phyloP scores from a whole-genome alignment of 768 basidiomycete species.

The Russula griseocarnosa region DNA sequence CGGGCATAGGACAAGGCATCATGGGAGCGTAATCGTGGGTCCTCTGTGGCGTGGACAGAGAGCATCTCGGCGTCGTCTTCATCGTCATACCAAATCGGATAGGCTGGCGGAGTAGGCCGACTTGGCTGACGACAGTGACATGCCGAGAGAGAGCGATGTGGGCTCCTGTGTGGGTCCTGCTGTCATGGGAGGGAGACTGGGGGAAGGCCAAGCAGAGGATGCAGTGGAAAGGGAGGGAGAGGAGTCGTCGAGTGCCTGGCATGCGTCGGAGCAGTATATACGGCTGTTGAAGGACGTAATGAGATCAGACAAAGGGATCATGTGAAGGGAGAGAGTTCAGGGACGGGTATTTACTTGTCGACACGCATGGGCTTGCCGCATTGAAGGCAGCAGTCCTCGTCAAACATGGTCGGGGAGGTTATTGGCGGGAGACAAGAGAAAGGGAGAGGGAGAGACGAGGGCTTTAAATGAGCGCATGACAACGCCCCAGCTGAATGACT shows the following conservation, averaged over 20 bases:
- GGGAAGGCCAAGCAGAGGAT: slow-evolving; percentile 29
- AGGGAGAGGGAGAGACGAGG: neutral
- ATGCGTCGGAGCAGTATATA: slow-evolving; percentile 30
- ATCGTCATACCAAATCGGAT: slow-evolving; percentile 26
- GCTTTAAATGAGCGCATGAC: slow-evolving; percentile 23
- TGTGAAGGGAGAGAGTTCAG: slow-evolving; percentile 21
- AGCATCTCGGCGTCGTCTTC: slow-evolving; percentile 23
- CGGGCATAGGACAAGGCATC: slow-evolving; percentile 28
- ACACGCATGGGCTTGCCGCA: slow-evolving; percentile 30
- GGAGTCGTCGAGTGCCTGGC: slow-evolving; percentile 29
- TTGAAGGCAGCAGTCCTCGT: slow-evolving; percentile 33
- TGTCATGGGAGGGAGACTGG: slow-evolving; percentile 22
- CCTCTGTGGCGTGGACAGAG: slow-evolving; percentile 8
- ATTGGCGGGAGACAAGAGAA: slow-evolving; percentile 13
- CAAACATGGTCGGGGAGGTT: slow-evolving; percentile 27
- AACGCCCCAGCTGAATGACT: slow-evolving; percentile 22
- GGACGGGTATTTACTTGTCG: slow-evolving; percentile 25
- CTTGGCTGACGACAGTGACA: slow-evolving; percentile 23
- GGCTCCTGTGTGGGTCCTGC: slow-evolving; percentile 12
- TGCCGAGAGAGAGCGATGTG: slow-evolving; percentile 23
- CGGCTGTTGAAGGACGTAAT: slow-evolving; percentile 28
- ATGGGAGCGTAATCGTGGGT: slow-evolving; percentile 4
- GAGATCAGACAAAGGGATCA: slow-evolving; percentile 19
- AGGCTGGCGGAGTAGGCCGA: slow-evolving; percentile 12
- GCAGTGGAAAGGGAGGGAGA: slow-evolving; percentile 30